Evolutionary conservation across 1,284 basidiomycete species (phyloP), one percentile per base, ranked within the genome.

Genomic region (Cerioporus squamosus): DNA sequence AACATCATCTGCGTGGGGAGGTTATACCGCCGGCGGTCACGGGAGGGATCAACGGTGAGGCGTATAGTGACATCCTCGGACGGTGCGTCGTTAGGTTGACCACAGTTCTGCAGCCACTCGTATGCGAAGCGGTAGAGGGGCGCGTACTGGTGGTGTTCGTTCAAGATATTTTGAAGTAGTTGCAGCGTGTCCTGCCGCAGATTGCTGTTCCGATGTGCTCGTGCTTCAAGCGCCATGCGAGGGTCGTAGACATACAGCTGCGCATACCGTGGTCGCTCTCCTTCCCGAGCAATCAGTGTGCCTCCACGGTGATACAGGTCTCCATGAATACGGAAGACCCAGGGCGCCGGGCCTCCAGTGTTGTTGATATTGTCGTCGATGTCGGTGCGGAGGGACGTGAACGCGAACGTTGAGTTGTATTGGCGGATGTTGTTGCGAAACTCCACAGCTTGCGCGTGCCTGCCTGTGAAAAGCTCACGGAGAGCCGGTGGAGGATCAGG

Each of bases 201-300:
- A 3, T 54, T 20, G 2, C 23, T 5, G n/a, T 54, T 54, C 1
- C n/a, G 1, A 17, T 47, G 14, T 59, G 59, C 54, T 2, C 65
- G 55, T 7, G 52, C 50, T 10, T 72, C 14, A 0, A 71, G 68
- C 7, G 74, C 75, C 14, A 61, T 66, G 0, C 63, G 33, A 8
- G 73, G 66, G 64, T 81, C 72, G 66, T 73, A 68, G 1, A 79
- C 70, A 51, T 79, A 80, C 0, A 80, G 66, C 45, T 81, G 78
- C 2, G 75, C 72, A 70, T 73, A 80, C 14, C 10, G 5, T 12
- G 31, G 31, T 8, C 2, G 31, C 31, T 33, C 31, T 36, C 33
- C 33, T 3, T 4, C 5, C 5, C 33, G 12, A 14, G 33, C 10
- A 5, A 36, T 1, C 1, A 36, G 33, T 14, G 33, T 12, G 31